These are phyloP conservation scores for Rhodotorula sp. DNA, from an alignment of 1,284 basidiomycete species.

Conservation along the genomic window DNA sequence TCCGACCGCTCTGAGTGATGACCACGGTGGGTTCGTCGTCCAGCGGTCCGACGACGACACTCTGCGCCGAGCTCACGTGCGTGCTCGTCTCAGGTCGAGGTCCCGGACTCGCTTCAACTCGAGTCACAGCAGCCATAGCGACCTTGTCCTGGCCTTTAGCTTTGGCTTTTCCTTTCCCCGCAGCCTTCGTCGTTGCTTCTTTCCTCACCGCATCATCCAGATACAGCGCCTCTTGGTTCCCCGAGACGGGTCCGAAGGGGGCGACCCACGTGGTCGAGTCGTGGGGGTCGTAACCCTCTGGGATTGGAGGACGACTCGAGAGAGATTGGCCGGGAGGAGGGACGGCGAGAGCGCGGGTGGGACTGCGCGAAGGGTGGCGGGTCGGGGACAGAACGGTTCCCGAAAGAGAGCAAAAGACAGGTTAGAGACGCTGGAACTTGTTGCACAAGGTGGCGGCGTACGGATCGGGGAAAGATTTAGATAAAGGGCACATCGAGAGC, in stretches of 20 bases:
- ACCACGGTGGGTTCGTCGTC: not conserved
- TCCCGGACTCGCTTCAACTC: too few species aligned
- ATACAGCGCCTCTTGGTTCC: not conserved
- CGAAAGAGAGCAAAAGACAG: not conserved
- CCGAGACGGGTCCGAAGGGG: not conserved
- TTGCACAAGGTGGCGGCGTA: too few species aligned
- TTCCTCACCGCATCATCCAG: not conserved
- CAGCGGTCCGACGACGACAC: too few species aligned
- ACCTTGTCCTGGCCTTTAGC: too few species aligned
- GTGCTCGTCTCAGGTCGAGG: too few species aligned
- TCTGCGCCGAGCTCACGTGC: too few species aligned
- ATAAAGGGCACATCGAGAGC: not conserved
- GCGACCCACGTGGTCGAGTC: slow-evolving; percentile 3
- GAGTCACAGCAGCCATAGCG: too few species aligned
- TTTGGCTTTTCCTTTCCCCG: too few species aligned
- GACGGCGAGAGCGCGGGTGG: not conserved
- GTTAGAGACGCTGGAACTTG: not conserved
- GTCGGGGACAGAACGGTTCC: not conserved
- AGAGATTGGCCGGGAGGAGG: not conserved
- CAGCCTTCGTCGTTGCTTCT: not conserved
- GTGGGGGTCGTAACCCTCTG: not conserved
- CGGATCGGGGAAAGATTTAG: too few species aligned
- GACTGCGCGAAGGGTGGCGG: not conserved
- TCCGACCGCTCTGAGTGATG: not conserved
- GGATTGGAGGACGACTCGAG: not conserved